Evolutionary conservation across 192 early-diverging fungal species (phyloP), one percentile per base, ranked within the genome.

Genomic region (Coemansia sp.): DNA sequence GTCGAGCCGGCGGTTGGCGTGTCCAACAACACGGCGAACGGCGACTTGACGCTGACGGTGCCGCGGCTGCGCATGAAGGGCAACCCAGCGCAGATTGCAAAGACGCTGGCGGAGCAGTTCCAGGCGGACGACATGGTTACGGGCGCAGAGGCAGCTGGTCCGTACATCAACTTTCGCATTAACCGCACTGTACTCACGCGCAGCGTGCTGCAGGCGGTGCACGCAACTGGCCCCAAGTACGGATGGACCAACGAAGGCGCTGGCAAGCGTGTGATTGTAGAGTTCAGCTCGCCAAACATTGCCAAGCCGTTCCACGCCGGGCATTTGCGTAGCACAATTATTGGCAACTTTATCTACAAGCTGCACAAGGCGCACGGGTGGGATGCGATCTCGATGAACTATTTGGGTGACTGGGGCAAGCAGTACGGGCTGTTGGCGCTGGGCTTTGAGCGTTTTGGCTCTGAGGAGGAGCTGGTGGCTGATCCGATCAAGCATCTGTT

Each of bases 321-420:
- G 35, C 97, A 99, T 72, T 84, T 99, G 85, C 89, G 97, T 52
- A 91, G 89, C 61, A 99, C 96, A 22, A 98, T 99, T 64, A 97
- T 99, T 65, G 97, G 97, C 71, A 89, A 90, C 72, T 94, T 96
- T 76, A 84, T 98, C 60, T 83, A 82, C 68, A 91, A 95, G 55
- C 85, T 90, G 19, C 85, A 93, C 73, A 75, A 87, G 51, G 92
- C 91, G 35, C 89, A 92, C 61, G 97, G 96, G 9, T 94, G 90
- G 83, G 88, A 93, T n/a, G 89, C 88, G n/a, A 82, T 95, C 51
- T 82, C 87, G 41, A 92, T 97, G 84, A 99, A 99, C 86, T 96
- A 99, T 77, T 83, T 99, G 31, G 97, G 97, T 60, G 96, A 99
- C 76, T 99, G 97, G 97, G 97, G 97, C 62, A 99, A 96, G 80